A percentile compares a stretch with the other conserved stretches of the same genome.
phyloP scores from a whole-genome alignment of 495 filamentous ascomycete species.

The Podospora anserina region DNA sequence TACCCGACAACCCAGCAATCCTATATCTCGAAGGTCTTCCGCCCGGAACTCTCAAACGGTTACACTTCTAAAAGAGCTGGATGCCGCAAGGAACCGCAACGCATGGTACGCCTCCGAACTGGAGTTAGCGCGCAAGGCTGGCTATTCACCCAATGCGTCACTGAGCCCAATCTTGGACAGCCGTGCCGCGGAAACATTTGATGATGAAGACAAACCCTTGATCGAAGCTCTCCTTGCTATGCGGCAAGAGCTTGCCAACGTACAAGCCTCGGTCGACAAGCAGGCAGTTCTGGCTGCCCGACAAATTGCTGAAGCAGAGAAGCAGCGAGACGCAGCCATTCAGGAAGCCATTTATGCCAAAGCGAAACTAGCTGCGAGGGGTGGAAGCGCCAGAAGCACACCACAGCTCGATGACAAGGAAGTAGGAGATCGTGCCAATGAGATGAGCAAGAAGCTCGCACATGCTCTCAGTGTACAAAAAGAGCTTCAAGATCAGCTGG shows the following conservation, averaged over 20 bases:
- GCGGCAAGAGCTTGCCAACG: slow-evolving; percentile 74
- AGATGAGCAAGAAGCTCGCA: slow-evolving; percentile 80
- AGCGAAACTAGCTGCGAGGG: slow-evolving; percentile 80
- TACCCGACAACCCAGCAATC: slow-evolving; percentile 49
- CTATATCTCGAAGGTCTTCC: slow-evolving; percentile 47
- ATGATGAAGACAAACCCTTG: slow-evolving; percentile 85
- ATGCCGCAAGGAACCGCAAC: slow-evolving; percentile 75
- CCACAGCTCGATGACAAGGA: slow-evolving; percentile 68
- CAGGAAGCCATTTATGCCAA: slow-evolving; percentile 93
- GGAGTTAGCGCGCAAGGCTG: slow-evolving; percentile 80
- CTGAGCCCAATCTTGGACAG: slow-evolving; percentile 74
- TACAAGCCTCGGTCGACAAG: slow-evolving; percentile 81
- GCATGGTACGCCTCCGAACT: slow-evolving; percentile 97
- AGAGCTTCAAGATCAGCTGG: slow-evolving; percentile 68
- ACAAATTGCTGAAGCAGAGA: slow-evolving; percentile 87
- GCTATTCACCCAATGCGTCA: slow-evolving; percentile 72
- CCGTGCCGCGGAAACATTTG: slow-evolving; percentile 68
- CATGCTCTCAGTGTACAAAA: slow-evolving; percentile 71
- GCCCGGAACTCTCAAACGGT: slow-evolving; percentile 57
- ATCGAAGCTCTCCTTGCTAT: slow-evolving; percentile 92
- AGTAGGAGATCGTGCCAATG: slow-evolving; percentile 64
- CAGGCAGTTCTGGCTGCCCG: slow-evolving; percentile 81
- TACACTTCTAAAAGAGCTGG: slow-evolving; percentile 74
- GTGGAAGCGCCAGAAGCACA: slow-evolving; percentile 66
- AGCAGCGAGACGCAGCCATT: slow-evolving; percentile 86